A percentile compares a stretch with the other conserved stretches of the same genome.
These are phyloP conservation scores for Metschnikowia chrysomelidarum DNA, from an alignment of 805 yeast species.

Conservation along the genomic window DNA sequence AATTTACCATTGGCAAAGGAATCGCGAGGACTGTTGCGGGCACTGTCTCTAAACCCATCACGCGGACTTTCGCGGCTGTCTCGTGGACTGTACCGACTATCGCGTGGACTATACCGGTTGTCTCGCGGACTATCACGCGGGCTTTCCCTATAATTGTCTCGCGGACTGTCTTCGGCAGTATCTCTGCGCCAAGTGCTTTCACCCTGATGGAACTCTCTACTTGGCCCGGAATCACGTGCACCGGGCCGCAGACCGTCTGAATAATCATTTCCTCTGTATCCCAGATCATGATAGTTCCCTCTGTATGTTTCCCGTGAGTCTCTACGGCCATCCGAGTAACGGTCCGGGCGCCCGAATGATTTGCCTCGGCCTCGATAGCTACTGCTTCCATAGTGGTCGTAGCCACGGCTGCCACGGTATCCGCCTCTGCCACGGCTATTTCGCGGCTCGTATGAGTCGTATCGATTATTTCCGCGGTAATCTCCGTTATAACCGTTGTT, in stretches of 20 bases:
- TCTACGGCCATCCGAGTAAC: constrained; percentile 4
- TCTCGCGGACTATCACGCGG: constrained; percentile 2
- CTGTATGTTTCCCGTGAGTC: constrained; percentile 1
- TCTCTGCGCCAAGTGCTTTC: no score
- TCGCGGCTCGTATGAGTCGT: constrained; percentile 11
- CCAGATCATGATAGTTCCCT: constrained; percentile 2
- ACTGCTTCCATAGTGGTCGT: constrained; percentile 12
- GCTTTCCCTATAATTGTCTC: constrained; percentile 1
- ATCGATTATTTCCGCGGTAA: constrained; percentile 9
- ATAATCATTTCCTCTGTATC: constrained; percentile 1
- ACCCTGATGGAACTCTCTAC: neutral
- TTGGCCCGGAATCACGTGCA: constrained; percentile 1
- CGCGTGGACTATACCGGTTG: no score
- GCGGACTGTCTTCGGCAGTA: neutral
- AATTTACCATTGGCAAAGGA: no score
- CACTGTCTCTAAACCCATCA: no score
- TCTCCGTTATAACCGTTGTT: constrained; percentile 6
- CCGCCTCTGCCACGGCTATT: constrained; percentile 22
- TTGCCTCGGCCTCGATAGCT: constrained; percentile 22
- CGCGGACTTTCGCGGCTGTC: neutral
- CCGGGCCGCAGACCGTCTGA: constrained; percentile 1
- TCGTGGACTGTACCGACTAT: no score
- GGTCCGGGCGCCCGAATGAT: constrained; percentile 4
- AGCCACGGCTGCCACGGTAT: constrained; percentile 21
- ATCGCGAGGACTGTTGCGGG: no score